These are phyloP conservation scores for Noccaea bulbosa DNA, from an alignment of 345 rosid species.

Conservation along the genomic window DNA sequence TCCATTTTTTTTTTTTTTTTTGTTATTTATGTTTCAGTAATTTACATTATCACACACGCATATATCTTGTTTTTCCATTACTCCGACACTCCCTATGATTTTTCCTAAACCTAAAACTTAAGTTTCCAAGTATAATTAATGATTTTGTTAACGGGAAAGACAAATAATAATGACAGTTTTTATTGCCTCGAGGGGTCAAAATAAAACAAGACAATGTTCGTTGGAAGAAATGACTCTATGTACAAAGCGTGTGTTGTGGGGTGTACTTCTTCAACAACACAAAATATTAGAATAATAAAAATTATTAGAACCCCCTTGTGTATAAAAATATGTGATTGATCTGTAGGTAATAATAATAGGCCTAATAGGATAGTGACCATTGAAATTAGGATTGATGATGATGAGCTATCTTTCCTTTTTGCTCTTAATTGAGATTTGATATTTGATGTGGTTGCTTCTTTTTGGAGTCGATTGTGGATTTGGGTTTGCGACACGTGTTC, in stretches of 20 bases:
- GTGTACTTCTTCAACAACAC: conserved; percentile 41
- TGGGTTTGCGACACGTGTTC: conserved; percentile 57
- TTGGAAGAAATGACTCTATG: conserved; percentile 46
- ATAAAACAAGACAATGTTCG: conserved; percentile 27
- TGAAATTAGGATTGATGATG: conserved; percentile 42
- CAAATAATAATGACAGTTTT: conserved; percentile 39
- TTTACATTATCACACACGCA: conserved; percentile 19
- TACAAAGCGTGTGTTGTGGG: conserved; percentile 46
- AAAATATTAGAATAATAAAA: neutral
- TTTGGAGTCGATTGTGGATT: conserved; percentile 25
- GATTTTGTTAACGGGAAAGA: conserved; percentile 43
- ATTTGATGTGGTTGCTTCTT: conserved; percentile 43
- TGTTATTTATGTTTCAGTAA: conserved; percentile 5
- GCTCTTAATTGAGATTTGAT: conserved; percentile 40
- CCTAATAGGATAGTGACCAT: conserved; percentile 43
- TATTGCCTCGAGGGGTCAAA: conserved; percentile 30
- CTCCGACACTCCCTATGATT: conserved; percentile 33
- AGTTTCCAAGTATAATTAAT: conserved; percentile 29
- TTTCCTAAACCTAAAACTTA: conserved; percentile 20
- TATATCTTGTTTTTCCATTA: conserved; percentile 25
- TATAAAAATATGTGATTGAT: conserved; percentile 34
- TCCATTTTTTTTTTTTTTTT: conserved; percentile 47
- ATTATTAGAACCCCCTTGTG: conserved; percentile 15
- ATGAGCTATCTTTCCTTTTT: conserved; percentile 27
- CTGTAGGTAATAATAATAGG: conserved; percentile 39